Base-by-base conservation (phyloP, 345 rosid genomes). In the Eucalyptus melliodora region DNA sequence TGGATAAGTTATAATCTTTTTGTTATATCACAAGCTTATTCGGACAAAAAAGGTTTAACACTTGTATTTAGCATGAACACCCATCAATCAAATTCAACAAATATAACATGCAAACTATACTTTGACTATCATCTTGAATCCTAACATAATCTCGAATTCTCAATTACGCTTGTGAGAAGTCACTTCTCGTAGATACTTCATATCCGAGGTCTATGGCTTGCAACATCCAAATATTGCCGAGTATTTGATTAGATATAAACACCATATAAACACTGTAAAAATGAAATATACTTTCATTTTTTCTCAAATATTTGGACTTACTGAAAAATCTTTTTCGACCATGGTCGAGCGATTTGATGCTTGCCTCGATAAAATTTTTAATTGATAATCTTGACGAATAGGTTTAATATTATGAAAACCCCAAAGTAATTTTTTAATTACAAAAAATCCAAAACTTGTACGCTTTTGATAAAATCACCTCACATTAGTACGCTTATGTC, bases 401-500 rank as follows among this genome's bases (percentile, higher is more conserved):
- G 0, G 21, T 65, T 65, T n/a, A 53, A 53, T 21, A 53, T 53
- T 0, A 21, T 21, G 24, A 53, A 53, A 53, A 53, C 26, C 0
- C 1, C 0, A 53, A 21, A 53, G 1, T 8, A 53, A 8, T 21
- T 21, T 53, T 53, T 53, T 19, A 21, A 53, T 21, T 53, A 53
- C 56, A 53, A 53, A 19, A 53, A 53, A 53, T 53, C 59, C 2
- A 2, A 53, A 8, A 53, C 24, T 0, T 8, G 0, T 53, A 53
- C 1, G 0, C 11, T 53, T 53, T 53, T 53, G 11, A 53, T 53
- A 53, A 53, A 53, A 53, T 53, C 26, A 8, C 1, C 26, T 8
- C 26, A 8, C 26, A 53, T 21, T 0, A 0, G 0, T 19, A 53
- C 0, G 1, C 11, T 53, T 53, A 0, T 8, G 0, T 53, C 59